phyloP scores from a whole-genome alignment of 345 rosid genomes.

The Nephelium lappaceum region DNA sequence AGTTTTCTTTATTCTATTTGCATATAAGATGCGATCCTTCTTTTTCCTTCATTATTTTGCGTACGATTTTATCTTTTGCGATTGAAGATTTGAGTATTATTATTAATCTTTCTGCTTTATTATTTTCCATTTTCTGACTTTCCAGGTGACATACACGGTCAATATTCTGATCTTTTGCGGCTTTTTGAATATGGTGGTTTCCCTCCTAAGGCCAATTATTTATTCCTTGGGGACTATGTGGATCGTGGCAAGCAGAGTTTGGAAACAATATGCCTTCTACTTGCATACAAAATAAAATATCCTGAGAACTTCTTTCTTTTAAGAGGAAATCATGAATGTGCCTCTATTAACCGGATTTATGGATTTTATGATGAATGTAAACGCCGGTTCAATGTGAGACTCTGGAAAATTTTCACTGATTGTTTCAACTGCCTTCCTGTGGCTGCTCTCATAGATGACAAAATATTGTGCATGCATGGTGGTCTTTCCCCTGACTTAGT shows the following conservation, averaged over 20 bases:
- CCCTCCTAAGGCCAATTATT: slow-evolving; percentile 83
- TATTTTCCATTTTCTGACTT: slow-evolving; percentile 18
- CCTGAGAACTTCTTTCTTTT: slow-evolving; percentile 87
- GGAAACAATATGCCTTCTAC: slow-evolving; percentile 90
- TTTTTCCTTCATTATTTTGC: not conserved
- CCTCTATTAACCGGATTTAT: slow-evolving; percentile 84
- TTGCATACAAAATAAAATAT: slow-evolving; percentile 87
- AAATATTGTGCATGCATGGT: slow-evolving; percentile 95
- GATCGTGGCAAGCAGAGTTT: slow-evolving; percentile 97
- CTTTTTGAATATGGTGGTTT: slow-evolving; percentile 92
- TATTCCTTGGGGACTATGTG: slow-evolving; percentile 91
- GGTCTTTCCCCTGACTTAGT: slow-evolving; percentile 88
- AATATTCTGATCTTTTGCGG: slow-evolving; percentile 80
- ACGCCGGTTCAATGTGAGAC: slow-evolving; percentile 75
- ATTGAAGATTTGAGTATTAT: not conserved
- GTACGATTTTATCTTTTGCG: not conserved
- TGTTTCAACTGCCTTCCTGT: slow-evolving; percentile 94
- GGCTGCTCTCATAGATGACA: slow-evolving; percentile 85
- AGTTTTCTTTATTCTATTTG: not conserved
- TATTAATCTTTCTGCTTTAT: slow-evolving; percentile 7
- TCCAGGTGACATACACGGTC: slow-evolving; percentile 94
- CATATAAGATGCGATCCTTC: not conserved
- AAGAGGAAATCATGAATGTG: slow-evolving; percentile 90
- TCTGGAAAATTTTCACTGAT: slow-evolving; percentile 83
- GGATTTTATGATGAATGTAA: slow-evolving; percentile 97